Conservation (phyloP, 805 yeast genomes). For the Saccharomycopsis fermentans region DNA sequence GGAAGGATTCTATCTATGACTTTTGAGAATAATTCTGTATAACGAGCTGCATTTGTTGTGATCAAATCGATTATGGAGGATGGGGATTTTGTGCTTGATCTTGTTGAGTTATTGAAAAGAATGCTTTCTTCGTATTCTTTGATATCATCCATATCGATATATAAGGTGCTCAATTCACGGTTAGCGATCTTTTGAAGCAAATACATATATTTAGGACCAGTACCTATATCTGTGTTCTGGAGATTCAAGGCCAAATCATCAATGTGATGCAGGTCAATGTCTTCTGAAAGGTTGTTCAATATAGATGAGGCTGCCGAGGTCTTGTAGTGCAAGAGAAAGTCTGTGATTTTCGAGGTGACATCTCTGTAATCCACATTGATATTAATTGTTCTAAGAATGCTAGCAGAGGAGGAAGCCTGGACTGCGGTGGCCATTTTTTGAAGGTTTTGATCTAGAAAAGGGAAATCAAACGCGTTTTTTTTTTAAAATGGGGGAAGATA, state of each 20-base stretch:
- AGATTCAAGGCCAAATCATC: constrained; percentile 21
- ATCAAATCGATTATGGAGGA: constrained; percentile 46
- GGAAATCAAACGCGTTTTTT: neutral
- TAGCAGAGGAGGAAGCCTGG: constrained; percentile 17
- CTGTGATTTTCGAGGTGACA: constrained; percentile 45
- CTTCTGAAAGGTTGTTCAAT: neutral
- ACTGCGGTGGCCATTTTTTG: constrained; percentile 10
- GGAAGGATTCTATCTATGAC: constrained; percentile 81
- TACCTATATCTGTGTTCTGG: constrained; percentile 22
- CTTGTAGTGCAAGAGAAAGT: constrained; percentile 62
- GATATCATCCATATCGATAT: constrained; percentile 78
- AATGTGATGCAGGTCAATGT: constrained; percentile 21
- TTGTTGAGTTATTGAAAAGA: constrained; percentile 25
- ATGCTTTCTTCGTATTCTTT: constrained; percentile 50
- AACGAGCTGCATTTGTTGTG: constrained; percentile 65
- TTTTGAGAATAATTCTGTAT: constrained; percentile 62
- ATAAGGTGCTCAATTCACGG: constrained; percentile 59
- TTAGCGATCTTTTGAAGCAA: constrained; percentile 74
- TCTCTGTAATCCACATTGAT: constrained; percentile 65
- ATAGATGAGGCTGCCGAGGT: constrained; percentile 18
- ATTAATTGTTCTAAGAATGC: constrained; percentile 51
- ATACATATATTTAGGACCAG: constrained; percentile 65
- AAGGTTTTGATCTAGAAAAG: no score
- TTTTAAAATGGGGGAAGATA: neutral
- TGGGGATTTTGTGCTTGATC: constrained; percentile 21